A percentile compares a stretch with the other conserved stretches of the same genome.
phyloP scores from a whole-genome alignment of 805 yeast species.

The Starmerella khaoyaiensis region DNA sequence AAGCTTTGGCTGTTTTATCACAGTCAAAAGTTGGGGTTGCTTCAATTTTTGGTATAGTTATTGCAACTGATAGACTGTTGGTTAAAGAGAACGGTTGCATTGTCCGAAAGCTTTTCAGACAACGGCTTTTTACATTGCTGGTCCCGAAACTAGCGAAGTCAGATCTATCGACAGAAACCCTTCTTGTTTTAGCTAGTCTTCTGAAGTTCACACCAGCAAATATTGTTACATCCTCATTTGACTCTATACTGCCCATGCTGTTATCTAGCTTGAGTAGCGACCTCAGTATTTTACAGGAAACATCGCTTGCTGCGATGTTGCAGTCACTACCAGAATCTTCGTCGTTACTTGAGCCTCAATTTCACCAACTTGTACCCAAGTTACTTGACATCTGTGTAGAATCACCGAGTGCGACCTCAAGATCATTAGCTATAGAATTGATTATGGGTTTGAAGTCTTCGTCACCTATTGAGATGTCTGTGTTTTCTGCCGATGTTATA shows the following conservation, averaged over 20 bases:
- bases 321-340: conserved; percentile 10
- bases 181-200: conserved; percentile 55
- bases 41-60: conserved; percentile 47
- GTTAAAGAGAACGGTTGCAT: conserved; percentile 43
- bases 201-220: conserved; percentile 50
- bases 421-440: conserved; percentile 6
- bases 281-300: conserved; percentile 19
- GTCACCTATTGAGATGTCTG: conserved; percentile 1
- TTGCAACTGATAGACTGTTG: conserved; percentile 54
- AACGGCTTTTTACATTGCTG: conserved; percentile 52
- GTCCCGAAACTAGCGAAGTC: conserved; percentile 42
- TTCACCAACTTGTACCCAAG: conserved; percentile 3
- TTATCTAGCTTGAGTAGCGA: conserved; percentile 46
- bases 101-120: conserved; percentile 62
- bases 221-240: conserved; percentile 52
- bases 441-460: conserved; percentile 6
- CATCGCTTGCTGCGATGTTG: conserved; percentile 4
- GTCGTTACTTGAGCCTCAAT: conserved; percentile 1
- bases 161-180: conserved; percentile 33
- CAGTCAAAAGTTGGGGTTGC: conserved; percentile 34
- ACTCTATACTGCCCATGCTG: conserved; percentile 55
- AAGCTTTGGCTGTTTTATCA: conserved; percentile 30
- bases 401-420: background rate
- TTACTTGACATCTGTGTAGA: conserved; percentile 2
- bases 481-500: conserved; percentile 30